Evolutionary conservation across 768 basidiomycete species (phyloP).

Genomic region (Russula emetica): DNA sequence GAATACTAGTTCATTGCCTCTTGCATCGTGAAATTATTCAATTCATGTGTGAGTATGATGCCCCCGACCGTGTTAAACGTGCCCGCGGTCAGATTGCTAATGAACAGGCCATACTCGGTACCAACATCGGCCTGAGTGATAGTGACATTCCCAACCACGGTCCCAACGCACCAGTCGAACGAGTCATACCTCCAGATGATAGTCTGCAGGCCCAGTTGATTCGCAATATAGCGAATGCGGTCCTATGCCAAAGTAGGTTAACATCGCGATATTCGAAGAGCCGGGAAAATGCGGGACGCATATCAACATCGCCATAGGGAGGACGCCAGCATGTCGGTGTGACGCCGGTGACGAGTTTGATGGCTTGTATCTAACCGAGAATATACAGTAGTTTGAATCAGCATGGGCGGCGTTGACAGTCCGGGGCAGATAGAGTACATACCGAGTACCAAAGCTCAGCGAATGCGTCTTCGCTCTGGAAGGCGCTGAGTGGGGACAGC

Average conservation of each 20-base stretch:
- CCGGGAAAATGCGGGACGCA: neutral
- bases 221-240: conserved; percentile 67
- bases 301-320: conserved; percentile 63
- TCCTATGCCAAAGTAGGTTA: conserved; percentile 34
- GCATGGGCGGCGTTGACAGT: neutral
- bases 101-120: conserved; percentile 6
- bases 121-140: conserved; percentile 18
- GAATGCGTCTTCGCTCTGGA: conserved; percentile 61
- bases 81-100: conserved; percentile 18
- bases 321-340: conserved; percentile 61
- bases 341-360: no score
- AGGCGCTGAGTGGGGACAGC: conserved; percentile 35
- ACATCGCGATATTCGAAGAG: neutral
- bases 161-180: conserved; percentile 54
- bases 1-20: conserved; percentile 50
- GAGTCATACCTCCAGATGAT: conserved; percentile 71
- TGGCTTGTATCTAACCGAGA: conserved; percentile 40
- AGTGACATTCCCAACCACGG: conserved; percentile 1
- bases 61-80: conserved; percentile 35
- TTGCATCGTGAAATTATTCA: conserved; percentile 58
- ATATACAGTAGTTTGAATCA: conserved; percentile 1
- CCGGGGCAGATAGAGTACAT: conserved; percentile 26
- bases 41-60: conserved; percentile 55
- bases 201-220: conserved; percentile 62
- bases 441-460: conserved; percentile 77